A percentile compares a stretch with the other conserved stretches of the same genome.
phyloP scores from a whole-genome alignment of 1,139 yeast species.

The Protomyces inundatus region DNA sequence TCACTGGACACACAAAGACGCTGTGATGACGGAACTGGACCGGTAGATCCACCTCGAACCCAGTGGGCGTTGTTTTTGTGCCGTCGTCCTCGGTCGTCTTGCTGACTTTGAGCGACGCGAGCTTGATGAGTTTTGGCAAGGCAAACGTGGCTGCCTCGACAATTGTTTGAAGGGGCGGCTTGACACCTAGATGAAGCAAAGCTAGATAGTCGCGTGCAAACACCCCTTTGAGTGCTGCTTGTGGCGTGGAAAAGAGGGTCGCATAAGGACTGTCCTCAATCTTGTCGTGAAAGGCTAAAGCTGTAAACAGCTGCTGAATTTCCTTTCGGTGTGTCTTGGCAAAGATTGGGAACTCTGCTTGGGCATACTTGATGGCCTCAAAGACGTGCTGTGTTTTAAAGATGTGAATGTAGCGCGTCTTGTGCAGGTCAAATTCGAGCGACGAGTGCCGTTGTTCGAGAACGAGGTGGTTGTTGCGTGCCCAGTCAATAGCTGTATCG shows the following conservation, averaged over 20 bases:
- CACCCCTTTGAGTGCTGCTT: neutral
- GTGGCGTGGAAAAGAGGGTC: slow-evolving; percentile 31
- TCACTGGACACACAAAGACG: slow-evolving; percentile 83
- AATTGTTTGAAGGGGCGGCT: slow-evolving; percentile 65
- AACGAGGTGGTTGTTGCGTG: slow-evolving; percentile 34
- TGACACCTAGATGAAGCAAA: slow-evolving; percentile 57
- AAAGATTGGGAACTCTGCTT: slow-evolving; percentile 49
- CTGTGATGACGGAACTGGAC: slow-evolving; percentile 60
- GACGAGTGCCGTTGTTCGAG: slow-evolving; percentile 40
- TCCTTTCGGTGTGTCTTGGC: slow-evolving; percentile 42
- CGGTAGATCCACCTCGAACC: slow-evolving; percentile 54
- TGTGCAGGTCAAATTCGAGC: slow-evolving; percentile 60
- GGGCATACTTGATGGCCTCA: slow-evolving; percentile 54
- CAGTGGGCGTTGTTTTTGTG: neutral
- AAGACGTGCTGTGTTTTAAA: slow-evolving; percentile 36
- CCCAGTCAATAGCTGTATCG: slow-evolving; percentile 46
- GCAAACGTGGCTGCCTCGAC: slow-evolving; percentile 67
- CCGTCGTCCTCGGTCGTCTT: neutral
- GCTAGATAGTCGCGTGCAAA: slow-evolving; percentile 66
- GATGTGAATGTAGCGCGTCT: slow-evolving; percentile 48
- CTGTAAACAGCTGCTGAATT: slow-evolving; percentile 52
- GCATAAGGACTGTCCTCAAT: slow-evolving; percentile 46
- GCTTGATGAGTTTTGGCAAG: slow-evolving; percentile 66
- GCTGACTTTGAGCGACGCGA: slow-evolving; percentile 42
- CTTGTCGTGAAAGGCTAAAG: slow-evolving; percentile 43